Conservation (phyloP, 495 filamentous ascomycete species). For the Delitschia confertaspora region DNA sequence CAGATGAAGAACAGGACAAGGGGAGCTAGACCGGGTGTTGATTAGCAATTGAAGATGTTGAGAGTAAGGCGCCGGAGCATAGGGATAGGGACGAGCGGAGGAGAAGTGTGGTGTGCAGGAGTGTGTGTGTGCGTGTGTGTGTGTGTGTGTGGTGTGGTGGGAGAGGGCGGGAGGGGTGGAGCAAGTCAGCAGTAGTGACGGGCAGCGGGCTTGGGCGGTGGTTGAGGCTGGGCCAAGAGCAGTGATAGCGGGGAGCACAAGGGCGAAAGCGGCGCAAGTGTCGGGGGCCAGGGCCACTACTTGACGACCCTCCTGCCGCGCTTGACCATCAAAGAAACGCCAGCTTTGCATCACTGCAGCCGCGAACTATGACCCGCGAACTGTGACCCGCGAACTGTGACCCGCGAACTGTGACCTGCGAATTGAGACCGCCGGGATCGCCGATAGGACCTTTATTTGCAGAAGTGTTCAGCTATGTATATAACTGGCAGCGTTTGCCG, state of each 20-base stretch:
- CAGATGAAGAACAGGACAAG: no score
- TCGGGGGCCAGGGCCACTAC: background rate
- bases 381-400: no score
- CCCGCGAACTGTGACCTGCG: no score
- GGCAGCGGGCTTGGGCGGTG: background rate
- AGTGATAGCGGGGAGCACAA: background rate
- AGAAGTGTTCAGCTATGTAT: no score
- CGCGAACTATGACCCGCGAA: no score
- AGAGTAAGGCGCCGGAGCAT: slow-evolving; percentile 1
- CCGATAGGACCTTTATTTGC: no score
- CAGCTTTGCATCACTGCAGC: slow-evolving; percentile 6
- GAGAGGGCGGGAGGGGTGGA: background rate
- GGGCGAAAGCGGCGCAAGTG: background rate
- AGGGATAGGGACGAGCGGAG: slow-evolving; percentile 3
- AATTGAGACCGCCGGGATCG: no score
- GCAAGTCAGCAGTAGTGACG: background rate
- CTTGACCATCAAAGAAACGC: slow-evolving; percentile 11
- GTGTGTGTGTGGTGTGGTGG: background rate
- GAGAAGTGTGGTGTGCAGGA: background rate
- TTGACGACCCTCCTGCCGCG: background rate
- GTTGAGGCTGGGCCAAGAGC: slow-evolving; percentile 3
- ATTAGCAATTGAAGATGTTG: slow-evolving; percentile 1
- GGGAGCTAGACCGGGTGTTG: background rate
- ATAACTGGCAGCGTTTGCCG: no score
- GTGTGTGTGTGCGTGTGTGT: slow-evolving; percentile 1